Percentiles rank a stretch among this genome's conserved stretches.
phyloP scores from a whole-genome alignment of 768 basidiomycete genomes.

The Leccinellum rugosiceps region DNA sequence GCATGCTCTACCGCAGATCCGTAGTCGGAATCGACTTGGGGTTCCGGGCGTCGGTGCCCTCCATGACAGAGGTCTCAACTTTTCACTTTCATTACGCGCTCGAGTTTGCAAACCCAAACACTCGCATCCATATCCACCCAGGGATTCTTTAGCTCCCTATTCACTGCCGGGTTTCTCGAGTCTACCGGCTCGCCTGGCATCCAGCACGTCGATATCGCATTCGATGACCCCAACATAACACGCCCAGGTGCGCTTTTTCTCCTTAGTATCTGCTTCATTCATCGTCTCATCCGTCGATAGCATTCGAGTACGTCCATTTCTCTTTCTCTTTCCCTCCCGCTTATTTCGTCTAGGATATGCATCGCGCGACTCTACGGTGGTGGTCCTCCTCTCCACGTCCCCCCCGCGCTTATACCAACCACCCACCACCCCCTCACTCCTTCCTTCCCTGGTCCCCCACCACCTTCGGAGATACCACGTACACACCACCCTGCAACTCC shows the following conservation, averaged over 20 bases:
- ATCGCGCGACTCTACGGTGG: constrained; percentile 86
- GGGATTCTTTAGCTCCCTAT: constrained; percentile 89
- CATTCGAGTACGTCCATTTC: constrained; percentile 74
- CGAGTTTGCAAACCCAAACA: too few relatives aligned
- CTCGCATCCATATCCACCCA: constrained; percentile 27
- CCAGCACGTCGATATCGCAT: constrained; percentile 65
- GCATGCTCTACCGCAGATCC: too few relatives aligned
- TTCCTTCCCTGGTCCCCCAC: constrained; percentile 43
- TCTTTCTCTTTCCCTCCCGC: background rate
- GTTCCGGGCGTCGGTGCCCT: too few relatives aligned
- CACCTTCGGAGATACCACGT: constrained; percentile 34
- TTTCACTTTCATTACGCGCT: too few relatives aligned
- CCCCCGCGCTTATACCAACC: constrained; percentile 62
- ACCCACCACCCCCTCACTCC: constrained; percentile 68
- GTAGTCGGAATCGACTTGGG: too few relatives aligned
- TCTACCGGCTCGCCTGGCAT: constrained; percentile 34
- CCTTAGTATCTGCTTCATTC: background rate
- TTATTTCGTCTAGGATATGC: constrained; percentile 57
- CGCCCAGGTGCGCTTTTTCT: constrained; percentile 61
- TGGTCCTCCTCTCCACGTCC: constrained; percentile 70
- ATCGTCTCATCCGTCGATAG: constrained; percentile 36
- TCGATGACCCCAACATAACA: constrained; percentile 87
- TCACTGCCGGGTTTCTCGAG: constrained; percentile 76
- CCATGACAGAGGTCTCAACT: too few relatives aligned
- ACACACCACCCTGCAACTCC: constrained; percentile 76